A percentile compares a stretch with the other conserved stretches of the same genome.
Evolutionary conservation across 78 protist species (phyloP).

Genomic region (Pigoraptor vietnamica): DNA sequence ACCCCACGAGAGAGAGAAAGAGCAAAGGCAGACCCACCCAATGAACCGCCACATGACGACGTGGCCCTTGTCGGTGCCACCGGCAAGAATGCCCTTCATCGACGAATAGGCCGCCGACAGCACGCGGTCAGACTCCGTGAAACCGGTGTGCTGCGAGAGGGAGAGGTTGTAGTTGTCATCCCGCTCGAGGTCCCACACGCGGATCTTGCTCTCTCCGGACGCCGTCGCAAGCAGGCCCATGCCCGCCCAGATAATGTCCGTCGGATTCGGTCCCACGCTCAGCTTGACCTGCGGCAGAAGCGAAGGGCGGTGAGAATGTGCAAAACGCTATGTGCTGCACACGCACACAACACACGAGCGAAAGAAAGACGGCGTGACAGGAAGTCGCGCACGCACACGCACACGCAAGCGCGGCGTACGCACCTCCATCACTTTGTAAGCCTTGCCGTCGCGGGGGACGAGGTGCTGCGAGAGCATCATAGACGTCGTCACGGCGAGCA

Average conservation of each 20-base stretch:
- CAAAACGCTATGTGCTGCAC: not conserved
- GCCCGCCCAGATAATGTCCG: not conserved
- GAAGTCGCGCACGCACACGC: not conserved
- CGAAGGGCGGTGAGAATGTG: not conserved
- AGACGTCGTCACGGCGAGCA: not conserved
- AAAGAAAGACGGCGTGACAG: no score
- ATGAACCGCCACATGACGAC: constrained; percentile 9
- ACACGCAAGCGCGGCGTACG: not conserved
- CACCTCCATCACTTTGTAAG: not conserved
- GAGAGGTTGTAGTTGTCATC: constrained; percentile 7
- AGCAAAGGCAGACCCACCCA: not conserved
- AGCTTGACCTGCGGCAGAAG: not conserved
- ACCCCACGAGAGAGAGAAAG: no score
- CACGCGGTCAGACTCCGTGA: not conserved
- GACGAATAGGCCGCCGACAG: not conserved
- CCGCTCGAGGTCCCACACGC: constrained; percentile 11
- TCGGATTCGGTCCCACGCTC: not conserved
- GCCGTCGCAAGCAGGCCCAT: constrained; percentile 6
- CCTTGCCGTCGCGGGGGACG: not conserved
- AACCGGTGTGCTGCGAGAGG: not conserved
- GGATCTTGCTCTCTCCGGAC: not conserved
- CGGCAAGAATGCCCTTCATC: not conserved
- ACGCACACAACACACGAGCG: not conserved
- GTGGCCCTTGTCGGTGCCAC: constrained; percentile 12
- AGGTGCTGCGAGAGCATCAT: not conserved